These are phyloP conservation scores for Fomitopsis pulvina DNA, from an alignment of 768 basidiomycete species.

Conservation along the genomic window DNA sequence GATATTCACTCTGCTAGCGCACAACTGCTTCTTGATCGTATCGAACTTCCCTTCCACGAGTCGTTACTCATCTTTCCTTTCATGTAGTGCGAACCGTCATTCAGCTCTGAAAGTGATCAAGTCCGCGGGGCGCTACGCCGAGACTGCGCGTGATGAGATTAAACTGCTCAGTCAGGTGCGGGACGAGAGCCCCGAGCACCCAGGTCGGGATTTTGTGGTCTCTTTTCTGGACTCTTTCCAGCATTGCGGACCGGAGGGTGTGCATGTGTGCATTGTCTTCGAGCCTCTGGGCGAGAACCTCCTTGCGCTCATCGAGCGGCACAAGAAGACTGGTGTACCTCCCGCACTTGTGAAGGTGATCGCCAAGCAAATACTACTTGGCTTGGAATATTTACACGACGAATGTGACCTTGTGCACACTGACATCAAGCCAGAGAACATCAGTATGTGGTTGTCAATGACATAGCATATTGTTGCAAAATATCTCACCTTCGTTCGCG, in stretches of 20 bases:
- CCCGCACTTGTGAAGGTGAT: conserved; percentile 79
- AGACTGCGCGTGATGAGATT: conserved; percentile 96
- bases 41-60: neutral
- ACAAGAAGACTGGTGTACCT: conserved; percentile 82
- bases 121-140: conserved; percentile 90
- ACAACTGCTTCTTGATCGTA: neutral
- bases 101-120: conserved; percentile 94
- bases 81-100: conserved; percentile 56
- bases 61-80: neutral
- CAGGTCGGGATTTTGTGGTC: conserved; percentile 76
- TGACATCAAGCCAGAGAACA: conserved; percentile 93
- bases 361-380: conserved; percentile 79
- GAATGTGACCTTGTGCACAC: conserved; percentile 93
- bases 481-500: neutral
- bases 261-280: conserved; percentile 88
- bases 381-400: conserved; percentile 87
- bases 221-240: conserved; percentile 88
- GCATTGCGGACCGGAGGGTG: conserved; percentile 63
- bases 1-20: neutral
- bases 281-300: conserved; percentile 81
- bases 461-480: conserved; percentile 19
- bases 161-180: conserved; percentile 77
- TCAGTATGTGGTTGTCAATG: conserved; percentile 50
- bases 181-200: conserved; percentile 65
- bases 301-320: conserved; percentile 64